These are phyloP conservation scores for Colletotrichum tamarilloi DNA, from an alignment of 2,329 filamentous ascomycete genomes.

Conservation along the genomic window DNA sequence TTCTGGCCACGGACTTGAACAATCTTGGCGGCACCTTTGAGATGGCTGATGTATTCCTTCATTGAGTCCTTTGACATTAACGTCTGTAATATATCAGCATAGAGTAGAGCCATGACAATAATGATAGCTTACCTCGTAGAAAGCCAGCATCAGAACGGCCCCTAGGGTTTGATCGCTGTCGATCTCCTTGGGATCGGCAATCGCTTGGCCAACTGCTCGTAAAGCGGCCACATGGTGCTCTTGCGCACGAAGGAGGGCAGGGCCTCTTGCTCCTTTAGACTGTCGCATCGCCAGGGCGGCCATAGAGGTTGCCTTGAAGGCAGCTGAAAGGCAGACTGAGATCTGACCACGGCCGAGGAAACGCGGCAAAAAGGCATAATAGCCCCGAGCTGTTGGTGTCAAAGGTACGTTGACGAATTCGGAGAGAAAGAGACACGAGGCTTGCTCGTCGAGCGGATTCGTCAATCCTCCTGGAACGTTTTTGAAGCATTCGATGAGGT, in stretches of 20 bases:
- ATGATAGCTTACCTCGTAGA: conserved; percentile 29
- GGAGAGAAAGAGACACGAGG: conserved; percentile 34
- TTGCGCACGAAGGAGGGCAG: conserved; percentile 26
- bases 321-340: conserved; percentile 25
- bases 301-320: conserved; percentile 36
- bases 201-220: conserved; percentile 26
- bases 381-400: conserved; percentile 17
- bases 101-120: accelerated
- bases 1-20: conserved; percentile 35
- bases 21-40: conserved; percentile 39
- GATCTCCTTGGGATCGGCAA: conserved; percentile 26
- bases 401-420: conserved; percentile 34
- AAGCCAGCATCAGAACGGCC: conserved; percentile 34
- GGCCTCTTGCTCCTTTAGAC: conserved; percentile 2
- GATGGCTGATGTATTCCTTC: conserved; percentile 38
- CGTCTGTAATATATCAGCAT: neutral
- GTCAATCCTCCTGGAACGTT: conserved; percentile 21
- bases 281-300: conserved; percentile 32
- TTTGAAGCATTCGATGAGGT: conserved; percentile 20
- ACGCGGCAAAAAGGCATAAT: conserved; percentile 31
- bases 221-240: conserved; percentile 34
- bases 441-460: conserved; percentile 32
- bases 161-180: conserved; percentile 34
- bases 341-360: conserved; percentile 27
- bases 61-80: conserved; percentile 37